Evolutionary conservation across 2,329 filamentous ascomycete species (phyloP).

Genomic region (Hymenoscyphus fraxineus): DNA sequence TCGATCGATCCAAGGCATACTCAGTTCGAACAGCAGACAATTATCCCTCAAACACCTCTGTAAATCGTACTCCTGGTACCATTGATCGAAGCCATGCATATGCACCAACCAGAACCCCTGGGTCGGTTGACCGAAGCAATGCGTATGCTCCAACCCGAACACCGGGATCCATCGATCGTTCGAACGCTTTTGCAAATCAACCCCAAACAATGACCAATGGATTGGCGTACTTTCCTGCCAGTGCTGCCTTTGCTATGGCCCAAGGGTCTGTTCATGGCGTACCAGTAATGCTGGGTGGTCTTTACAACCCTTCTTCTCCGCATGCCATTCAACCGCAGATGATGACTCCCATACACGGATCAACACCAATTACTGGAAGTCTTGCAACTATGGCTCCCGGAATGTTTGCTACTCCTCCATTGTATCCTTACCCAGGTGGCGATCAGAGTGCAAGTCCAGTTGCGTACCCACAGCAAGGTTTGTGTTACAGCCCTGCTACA

Average conservation of each 20-base stretch:
- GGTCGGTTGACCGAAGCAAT: neutral
- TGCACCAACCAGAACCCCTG: neutral
- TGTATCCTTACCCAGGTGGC: slow-evolving; percentile 8
- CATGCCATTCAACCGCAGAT: slow-evolving; percentile 6
- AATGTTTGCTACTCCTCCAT: slow-evolving; percentile 3
- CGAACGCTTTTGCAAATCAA: slow-evolving; percentile 1
- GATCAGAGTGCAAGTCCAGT: slow-evolving; percentile 6
- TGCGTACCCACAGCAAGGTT: slow-evolving; percentile 3
- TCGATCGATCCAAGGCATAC: neutral
- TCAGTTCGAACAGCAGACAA: neutral
- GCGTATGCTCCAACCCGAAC: slow-evolving; percentile 1
- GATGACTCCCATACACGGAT: slow-evolving; percentile 7
- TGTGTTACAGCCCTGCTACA: slow-evolving; percentile 10
- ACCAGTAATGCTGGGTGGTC: slow-evolving; percentile 6
- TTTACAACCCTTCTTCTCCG: slow-evolving; percentile 4
- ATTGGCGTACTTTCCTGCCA: slow-evolving; percentile 9
- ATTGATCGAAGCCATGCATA: neutral
- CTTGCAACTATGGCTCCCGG: slow-evolving; percentile 1
- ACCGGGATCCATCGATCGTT: slow-evolving; percentile 6
- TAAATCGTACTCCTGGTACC: neutral
- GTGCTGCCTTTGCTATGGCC: neutral
- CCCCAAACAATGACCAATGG: neutral
- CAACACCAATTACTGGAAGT: neutral
- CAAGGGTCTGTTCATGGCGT: slow-evolving; percentile 10
- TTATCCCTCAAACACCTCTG: neutral